Evolutionary conservation across 2,329 filamentous ascomycete genomes (phyloP), one percentile per base, ranked within the genome.

Genomic region (Cladosporium colombiae): DNA sequence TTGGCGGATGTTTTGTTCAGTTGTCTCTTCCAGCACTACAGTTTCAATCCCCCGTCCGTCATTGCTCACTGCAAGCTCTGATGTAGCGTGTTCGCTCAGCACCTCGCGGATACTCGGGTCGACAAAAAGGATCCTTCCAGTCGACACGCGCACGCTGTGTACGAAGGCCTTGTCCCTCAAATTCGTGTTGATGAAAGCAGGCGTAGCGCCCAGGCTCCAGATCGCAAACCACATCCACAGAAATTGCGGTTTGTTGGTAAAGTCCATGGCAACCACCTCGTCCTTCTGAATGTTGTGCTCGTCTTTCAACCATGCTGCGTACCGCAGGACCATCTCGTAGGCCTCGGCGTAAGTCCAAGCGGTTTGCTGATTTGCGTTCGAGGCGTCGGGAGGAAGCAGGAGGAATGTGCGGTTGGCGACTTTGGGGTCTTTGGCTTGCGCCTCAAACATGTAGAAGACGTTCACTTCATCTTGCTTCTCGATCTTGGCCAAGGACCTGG

Each of bases 101-200:
- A 85, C 85, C 0, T 80, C 73, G n/a, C 80, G 79, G 0, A 91
- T 80, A 18, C 82, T 78, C 0, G 84, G 82, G 70, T 95, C 92
- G 11, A 94, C 83, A 23, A 97, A 75, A 65, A 93, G 80, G 2
- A 96, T 74, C 11, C 84, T 84, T 0, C 91, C 82, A 0, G 85
- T 88, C 1, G 91, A 89, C 1, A 87, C 86, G 69, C 84, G 85
- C 53, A 96, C 82, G 70, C 91, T 94, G 77, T 97, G 92, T 3
- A 86, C 77, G 68, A 97, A 81, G 0, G 91, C 84, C 31, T 89
- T 86, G 14, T 88, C 89, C 0, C 85, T 84, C 58, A 96, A 80
- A 74, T 95, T 95, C 78, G 93, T 94, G 78, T 97, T 97, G 79
- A 96, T 90, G 71, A 95, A 92, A 0, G 92, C 92, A 0, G 92